Evolutionary conservation across 192 early-diverging fungal genomes (phyloP).

Genomic region (Fimicolochytrium jonesii): DNA sequence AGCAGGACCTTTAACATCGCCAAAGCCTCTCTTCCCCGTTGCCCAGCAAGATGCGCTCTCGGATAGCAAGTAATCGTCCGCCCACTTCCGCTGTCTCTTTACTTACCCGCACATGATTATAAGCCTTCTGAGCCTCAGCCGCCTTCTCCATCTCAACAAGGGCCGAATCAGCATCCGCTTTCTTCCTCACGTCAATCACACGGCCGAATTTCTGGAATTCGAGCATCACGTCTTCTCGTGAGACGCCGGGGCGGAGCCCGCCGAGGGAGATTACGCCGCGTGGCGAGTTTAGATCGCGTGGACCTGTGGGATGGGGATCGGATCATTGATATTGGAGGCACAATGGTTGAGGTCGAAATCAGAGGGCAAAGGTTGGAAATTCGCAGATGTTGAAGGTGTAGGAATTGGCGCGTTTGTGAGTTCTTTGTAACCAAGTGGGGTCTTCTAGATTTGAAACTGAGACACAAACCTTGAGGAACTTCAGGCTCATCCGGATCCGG

Average conservation of each 20-base stretch:
- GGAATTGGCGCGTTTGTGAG: too few relatives aligned
- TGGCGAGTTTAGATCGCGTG: not conserved
- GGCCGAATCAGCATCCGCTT: not conserved
- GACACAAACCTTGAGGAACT: constrained; percentile 8
- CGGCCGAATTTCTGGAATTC: constrained; percentile 6
- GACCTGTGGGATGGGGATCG: not conserved
- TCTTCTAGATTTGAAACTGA: too few relatives aligned
- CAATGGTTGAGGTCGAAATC: not conserved
- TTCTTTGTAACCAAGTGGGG: too few relatives aligned
- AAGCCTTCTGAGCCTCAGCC: not conserved
- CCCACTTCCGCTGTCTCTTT: too few relatives aligned
- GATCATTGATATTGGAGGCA: not conserved
- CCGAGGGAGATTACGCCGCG: not conserved
- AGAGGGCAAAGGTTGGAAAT: not conserved
- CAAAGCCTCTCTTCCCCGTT: too few relatives aligned
- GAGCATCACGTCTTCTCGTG: not conserved
- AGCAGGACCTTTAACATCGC: too few relatives aligned
- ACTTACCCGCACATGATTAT: constrained; percentile 9
- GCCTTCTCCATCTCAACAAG: constrained; percentile 8
- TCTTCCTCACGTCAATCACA: constrained; percentile 5
- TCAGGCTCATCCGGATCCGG: constrained; percentile 25
- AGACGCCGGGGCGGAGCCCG: constrained; percentile 6
- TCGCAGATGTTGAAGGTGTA: too few relatives aligned
- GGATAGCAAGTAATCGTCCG: too few relatives aligned
- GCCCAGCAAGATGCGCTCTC: too few relatives aligned